These are phyloP conservation scores for Urostyla sp. DNA, from an alignment of 73 alveolate genomes.

Conservation along the genomic window DNA sequence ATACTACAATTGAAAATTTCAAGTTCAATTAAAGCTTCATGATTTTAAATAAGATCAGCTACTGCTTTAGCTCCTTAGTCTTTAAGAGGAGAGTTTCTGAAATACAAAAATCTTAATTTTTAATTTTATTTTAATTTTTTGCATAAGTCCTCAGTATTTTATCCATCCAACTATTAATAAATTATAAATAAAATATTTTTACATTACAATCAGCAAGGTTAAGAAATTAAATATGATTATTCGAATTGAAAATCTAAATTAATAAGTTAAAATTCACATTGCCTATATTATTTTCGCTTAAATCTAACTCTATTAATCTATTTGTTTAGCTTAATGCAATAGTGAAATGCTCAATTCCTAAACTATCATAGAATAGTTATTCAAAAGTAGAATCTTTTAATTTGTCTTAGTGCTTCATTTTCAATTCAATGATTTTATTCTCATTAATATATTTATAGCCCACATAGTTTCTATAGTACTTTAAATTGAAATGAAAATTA, in stretches of 20 bases:
- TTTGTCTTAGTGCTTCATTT: constrained; percentile 66
- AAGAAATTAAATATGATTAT: constrained; percentile 51
- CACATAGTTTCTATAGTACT: constrained; percentile 31
- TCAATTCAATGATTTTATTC: constrained; percentile 63
- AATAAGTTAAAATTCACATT: constrained; percentile 52
- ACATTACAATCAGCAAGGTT: constrained; percentile 75
- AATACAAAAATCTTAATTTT: constrained; percentile 40
- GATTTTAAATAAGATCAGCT: constrained; percentile 58
- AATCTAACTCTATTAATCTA: constrained; percentile 51
- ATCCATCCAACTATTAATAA: constrained; percentile 48
- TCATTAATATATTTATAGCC: constrained; percentile 70
- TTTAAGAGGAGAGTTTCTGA: constrained; percentile 72
- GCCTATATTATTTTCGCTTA: constrained; percentile 71
- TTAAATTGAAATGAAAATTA: not conserved
- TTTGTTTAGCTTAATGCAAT: constrained; percentile 57
- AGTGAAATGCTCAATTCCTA: constrained; percentile 71
- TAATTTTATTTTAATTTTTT: constrained; percentile 46
- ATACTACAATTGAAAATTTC: constrained; percentile 74
- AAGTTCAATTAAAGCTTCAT: constrained; percentile 64
- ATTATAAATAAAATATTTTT: not conserved
- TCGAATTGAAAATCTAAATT: constrained; percentile 51
- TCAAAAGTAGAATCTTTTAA: constrained; percentile 55
- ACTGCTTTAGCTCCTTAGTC: constrained; percentile 78
- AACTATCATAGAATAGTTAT: constrained; percentile 63
- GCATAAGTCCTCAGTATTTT: constrained; percentile 58